A percentile compares a stretch with the other conserved stretches of the same genome.
These are phyloP conservation scores for Eremochloa ophiuroides DNA, from an alignment of 176 grass and related monocot species.

Conservation along the genomic window DNA sequence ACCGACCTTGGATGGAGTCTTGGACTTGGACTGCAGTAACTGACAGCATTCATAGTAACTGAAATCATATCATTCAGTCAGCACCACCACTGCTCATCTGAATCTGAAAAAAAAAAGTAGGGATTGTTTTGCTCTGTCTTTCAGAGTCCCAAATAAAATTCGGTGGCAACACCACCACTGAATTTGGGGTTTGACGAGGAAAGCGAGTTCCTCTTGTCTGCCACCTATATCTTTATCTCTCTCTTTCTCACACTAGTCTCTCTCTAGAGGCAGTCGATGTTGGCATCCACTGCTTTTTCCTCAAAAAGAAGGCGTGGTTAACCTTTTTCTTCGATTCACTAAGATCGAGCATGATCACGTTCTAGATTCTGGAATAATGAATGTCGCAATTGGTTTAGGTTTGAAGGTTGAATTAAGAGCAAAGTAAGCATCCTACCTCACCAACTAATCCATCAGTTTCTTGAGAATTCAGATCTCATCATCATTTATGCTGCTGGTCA, in stretches of 20 bases:
- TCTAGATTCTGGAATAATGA: neutral
- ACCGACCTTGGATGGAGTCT: neutral
- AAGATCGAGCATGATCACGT: conserved; percentile 2
- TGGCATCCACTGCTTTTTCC: conserved; percentile 15
- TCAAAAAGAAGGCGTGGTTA: neutral
- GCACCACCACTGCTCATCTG: neutral
- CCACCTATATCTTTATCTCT: conserved; percentile 5
- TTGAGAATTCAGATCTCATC: neutral
- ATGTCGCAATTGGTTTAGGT: neutral
- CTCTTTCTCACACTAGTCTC: neutral
- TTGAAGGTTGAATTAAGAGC: neutral
- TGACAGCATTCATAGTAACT: neutral
- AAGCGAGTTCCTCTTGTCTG: conserved; percentile 26
- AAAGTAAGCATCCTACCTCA: conserved; percentile 23
- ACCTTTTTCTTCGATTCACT: neutral
- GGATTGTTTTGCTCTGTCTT: neutral
- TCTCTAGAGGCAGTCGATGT: neutral
- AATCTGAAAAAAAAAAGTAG: neutral
- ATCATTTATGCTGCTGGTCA: neutral
- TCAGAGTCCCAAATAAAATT: neutral
- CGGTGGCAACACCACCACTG: conserved; percentile 1
- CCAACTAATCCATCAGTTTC: neutral
- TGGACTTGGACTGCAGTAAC: neutral
- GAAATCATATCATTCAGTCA: neutral
- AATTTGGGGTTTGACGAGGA: conserved; percentile 3